phyloP scores from a whole-genome alignment of 1,284 basidiomycete species.

The Volvariella volvacea region DNA sequence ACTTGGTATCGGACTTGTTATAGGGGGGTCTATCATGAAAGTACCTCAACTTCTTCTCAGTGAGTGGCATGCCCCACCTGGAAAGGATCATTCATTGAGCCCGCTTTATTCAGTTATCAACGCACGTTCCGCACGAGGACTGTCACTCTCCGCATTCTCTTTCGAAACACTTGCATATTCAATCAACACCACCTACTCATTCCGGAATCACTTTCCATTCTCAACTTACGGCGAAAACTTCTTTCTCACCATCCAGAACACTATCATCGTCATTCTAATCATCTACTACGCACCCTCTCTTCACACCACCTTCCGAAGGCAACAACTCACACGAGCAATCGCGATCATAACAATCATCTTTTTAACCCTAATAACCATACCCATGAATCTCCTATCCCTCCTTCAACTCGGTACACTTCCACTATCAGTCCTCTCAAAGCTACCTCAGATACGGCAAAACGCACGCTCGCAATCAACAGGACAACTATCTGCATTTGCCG shows the following conservation, averaged over 20 bases:
- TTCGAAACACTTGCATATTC: constrained; percentile 79
- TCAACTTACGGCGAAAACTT: constrained; percentile 89
- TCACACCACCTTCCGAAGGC: constrained; percentile 13
- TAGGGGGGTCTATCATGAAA: constrained; percentile 94
- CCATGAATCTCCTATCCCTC: constrained; percentile 39
- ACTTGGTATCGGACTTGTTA: constrained; percentile 87
- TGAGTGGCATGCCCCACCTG: constrained; percentile 28
- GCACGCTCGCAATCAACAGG: constrained; percentile 60
- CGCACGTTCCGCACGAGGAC: constrained; percentile 68
- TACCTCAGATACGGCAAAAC: constrained; percentile 71
- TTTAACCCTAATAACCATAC: constrained; percentile 13
- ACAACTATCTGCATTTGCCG: constrained; percentile 73
- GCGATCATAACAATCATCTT: constrained; percentile 35
- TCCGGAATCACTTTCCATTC: constrained; percentile 76
- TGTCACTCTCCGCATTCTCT: constrained; percentile 70
- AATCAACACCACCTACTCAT: constrained; percentile 75
- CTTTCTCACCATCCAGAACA: constrained; percentile 77
- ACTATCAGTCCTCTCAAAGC: constrained; percentile 67
- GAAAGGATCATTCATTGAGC: too few relatives aligned
- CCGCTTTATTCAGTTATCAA: constrained; percentile 30
- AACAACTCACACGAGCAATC: constrained; percentile 21
- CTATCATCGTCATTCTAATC: constrained; percentile 72
- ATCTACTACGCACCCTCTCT: constrained; percentile 38
- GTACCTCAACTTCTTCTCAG: constrained; percentile 81
- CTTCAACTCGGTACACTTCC: constrained; percentile 67